phyloP scores from a whole-genome alignment of 352 stramenopile genomes.

The Globisporangium splendens region DNA sequence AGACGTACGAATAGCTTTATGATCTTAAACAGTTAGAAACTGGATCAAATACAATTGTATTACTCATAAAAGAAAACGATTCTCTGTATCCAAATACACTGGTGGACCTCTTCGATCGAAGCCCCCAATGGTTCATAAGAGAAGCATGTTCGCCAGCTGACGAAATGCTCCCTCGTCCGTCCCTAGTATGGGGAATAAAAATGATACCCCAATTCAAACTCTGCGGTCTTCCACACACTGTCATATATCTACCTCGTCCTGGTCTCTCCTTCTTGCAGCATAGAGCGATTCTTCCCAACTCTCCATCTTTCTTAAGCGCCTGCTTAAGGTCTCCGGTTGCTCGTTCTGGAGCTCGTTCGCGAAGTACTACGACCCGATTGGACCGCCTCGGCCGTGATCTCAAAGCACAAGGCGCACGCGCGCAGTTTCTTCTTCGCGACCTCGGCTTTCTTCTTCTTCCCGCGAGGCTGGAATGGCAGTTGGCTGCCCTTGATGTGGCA shows the following conservation, averaged over 20 bases:
- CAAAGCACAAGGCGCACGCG: conserved; percentile 74
- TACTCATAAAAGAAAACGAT: background rate
- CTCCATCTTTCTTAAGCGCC: too few relatives aligned
- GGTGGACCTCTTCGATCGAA: conserved; percentile 7
- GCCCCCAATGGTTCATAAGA: background rate
- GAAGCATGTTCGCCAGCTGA: background rate
- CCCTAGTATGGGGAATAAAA: background rate
- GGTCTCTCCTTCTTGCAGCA: background rate
- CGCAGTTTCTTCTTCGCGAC: conserved; percentile 51
- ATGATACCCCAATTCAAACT: background rate
- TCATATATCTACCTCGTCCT: background rate
- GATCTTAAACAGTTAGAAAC: background rate
- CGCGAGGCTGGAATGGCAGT: conserved; percentile 42
- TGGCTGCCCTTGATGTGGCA: conserved; percentile 32
- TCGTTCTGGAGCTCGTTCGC: background rate
- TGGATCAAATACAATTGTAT: background rate
- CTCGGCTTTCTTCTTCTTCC: conserved; percentile 56
- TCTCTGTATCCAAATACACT: conserved; percentile 1
- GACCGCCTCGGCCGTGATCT: conserved; percentile 16
- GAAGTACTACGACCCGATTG: background rate
- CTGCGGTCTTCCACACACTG: background rate
- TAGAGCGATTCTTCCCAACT: too few relatives aligned
- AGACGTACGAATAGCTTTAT: too few relatives aligned
- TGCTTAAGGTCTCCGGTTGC: background rate
- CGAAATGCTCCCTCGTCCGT: background rate